Percentiles rank a stretch among this genome's conserved stretches.
phyloP scores from a whole-genome alignment of 2,329 filamentous ascomycete genomes.

The Trichoderma hamatum region DNA sequence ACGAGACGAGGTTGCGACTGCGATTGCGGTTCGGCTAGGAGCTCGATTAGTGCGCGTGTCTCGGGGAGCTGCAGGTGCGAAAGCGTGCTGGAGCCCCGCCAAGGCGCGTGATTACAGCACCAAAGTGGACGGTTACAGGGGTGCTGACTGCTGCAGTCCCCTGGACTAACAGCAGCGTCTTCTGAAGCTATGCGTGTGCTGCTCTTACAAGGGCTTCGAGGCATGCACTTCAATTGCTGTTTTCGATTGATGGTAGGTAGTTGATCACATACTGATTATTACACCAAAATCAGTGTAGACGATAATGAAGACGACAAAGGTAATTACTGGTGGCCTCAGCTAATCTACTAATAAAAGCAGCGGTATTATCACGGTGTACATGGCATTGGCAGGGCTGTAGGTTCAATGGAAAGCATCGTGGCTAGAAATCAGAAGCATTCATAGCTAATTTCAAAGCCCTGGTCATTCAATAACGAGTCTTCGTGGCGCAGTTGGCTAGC shows the following conservation, averaged over 20 bases:
- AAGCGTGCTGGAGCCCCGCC: conserved; percentile 19
- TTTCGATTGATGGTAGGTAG: not conserved
- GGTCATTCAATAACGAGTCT: conserved; percentile 28
- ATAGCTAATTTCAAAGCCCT: not conserved
- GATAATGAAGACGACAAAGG: not conserved
- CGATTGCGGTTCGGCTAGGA: not conserved
- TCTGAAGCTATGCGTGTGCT: not conserved
- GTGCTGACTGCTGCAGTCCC: not conserved
- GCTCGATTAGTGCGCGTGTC: not conserved
- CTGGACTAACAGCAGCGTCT: not conserved
- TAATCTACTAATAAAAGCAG: not conserved
- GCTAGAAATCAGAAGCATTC: fast-evolving
- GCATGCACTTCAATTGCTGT: too few species aligned
- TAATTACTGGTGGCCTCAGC: not conserved
- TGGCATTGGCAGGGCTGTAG: too few species aligned
- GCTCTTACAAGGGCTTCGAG: not conserved
- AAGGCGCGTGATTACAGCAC: conserved; percentile 21
- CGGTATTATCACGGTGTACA: too few species aligned
- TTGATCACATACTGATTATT: not conserved
- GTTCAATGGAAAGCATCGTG: too few species aligned
- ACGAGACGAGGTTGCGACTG: conserved; percentile 18
- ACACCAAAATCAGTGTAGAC: not conserved
- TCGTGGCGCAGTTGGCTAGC: conserved; percentile 37
- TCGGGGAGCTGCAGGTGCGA: conserved; percentile 17
- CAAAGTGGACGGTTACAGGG: not conserved